phyloP scores from a whole-genome alignment of 2,329 filamentous ascomycete species.

The Huntiella savannae region DNA sequence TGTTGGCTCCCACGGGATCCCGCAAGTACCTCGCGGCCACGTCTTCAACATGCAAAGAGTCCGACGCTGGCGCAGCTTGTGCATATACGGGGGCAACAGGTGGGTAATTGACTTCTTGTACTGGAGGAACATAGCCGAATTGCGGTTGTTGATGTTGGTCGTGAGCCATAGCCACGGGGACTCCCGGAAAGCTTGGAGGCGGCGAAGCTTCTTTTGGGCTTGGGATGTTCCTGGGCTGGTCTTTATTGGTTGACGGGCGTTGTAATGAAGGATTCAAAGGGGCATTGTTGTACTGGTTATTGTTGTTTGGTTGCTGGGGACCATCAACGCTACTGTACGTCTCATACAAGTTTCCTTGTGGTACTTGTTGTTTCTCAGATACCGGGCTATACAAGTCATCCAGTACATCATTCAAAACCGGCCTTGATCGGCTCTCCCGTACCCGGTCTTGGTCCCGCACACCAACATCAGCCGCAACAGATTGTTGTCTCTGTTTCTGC shows the following conservation, averaged over 20 bases:
- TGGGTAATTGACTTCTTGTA: neutral
- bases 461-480: neutral
- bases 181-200: neutral
- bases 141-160: neutral
- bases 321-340: no score
- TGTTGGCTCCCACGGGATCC: no score
- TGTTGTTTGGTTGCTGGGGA: no score
- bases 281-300: no score
- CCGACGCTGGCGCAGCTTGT: neutral
- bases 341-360: no score
- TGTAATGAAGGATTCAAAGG: no score
- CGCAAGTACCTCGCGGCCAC: no score
- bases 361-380: neutral
- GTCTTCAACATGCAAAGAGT: no score
- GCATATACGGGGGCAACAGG: constrained; percentile 1
- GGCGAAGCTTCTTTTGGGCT: no score
- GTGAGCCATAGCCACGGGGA: neutral
- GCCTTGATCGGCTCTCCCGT: constrained; percentile 1
- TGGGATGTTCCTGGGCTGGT: no score
- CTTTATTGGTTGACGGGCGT: no score
- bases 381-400: neutral
- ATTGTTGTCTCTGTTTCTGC: constrained; percentile 2
- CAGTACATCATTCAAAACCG: neutral
- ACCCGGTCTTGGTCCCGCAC: neutral
- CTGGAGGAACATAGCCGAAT: neutral